A percentile compares a stretch with the other conserved stretches of the same genome.
These are phyloP conservation scores for Acanthamoeba royreba DNA, from an alignment of 208 protist species.

Conservation along the genomic window DNA sequence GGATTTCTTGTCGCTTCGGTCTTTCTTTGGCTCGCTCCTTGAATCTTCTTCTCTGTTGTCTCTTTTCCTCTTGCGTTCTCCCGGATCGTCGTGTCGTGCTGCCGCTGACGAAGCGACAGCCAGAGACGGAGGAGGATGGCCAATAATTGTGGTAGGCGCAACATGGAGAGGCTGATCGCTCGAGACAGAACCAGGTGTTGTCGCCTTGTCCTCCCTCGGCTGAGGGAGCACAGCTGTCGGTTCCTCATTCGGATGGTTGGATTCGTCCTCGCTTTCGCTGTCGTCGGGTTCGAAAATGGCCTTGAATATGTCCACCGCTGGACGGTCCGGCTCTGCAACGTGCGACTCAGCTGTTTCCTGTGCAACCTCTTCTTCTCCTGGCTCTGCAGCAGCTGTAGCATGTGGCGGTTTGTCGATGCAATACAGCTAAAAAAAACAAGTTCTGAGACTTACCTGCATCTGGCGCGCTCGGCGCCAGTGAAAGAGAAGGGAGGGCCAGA, in stretches of 20 bases:
- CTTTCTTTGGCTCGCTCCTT: neutral
- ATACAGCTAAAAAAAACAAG: too few relatives aligned
- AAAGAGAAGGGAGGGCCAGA: neutral
- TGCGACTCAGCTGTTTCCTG: neutral
- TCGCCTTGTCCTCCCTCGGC: neutral
- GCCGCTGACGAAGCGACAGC: too few relatives aligned
- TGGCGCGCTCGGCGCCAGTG: neutral
- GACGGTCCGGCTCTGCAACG: neutral
- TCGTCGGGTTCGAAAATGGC: conserved; percentile 37
- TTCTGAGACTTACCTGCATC: too few relatives aligned
- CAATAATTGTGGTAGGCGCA: too few relatives aligned
- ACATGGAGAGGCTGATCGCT: too few relatives aligned
- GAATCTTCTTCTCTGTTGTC: neutral
- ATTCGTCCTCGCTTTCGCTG: neutral
- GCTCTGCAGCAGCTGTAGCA: neutral
- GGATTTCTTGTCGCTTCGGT: neutral
- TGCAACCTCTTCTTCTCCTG: neutral
- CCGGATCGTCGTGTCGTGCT: neutral
- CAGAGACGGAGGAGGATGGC: too few relatives aligned
- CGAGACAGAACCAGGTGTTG: too few relatives aligned
- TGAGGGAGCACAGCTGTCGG: too few relatives aligned
- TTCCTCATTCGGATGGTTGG: neutral
- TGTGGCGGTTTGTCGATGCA: neutral
- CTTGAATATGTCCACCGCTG: conserved; percentile 44
- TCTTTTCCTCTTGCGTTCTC: neutral